These are phyloP conservation scores for Aristolochia contorta DNA, from an alignment of 164 flowering plant species.

Conservation along the genomic window DNA sequence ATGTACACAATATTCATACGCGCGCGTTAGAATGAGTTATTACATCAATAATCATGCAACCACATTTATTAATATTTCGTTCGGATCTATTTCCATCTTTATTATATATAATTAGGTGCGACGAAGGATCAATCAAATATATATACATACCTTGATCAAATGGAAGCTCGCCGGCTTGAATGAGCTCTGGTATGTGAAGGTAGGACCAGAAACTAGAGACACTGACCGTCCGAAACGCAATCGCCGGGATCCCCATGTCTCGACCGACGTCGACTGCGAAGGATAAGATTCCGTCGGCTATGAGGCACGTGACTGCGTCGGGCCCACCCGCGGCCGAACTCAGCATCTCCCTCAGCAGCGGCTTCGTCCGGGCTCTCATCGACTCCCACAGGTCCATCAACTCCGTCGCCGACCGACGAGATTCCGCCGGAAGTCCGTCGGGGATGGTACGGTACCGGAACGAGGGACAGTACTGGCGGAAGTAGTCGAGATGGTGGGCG, in stretches of 20 bases:
- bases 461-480: slow-evolving; percentile 8
- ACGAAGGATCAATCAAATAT: no score
- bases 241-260: slow-evolving; percentile 27
- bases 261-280: slow-evolving; percentile 26
- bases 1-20: no score
- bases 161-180: slow-evolving; percentile 30
- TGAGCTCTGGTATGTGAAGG: slow-evolving; percentile 19
- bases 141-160: slow-evolving; percentile 27
- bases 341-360: slow-evolving; percentile 13
- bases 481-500: slow-evolving; percentile 6
- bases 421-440: slow-evolving; percentile 25
- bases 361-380: slow-evolving; percentile 5
- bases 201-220: slow-evolving; percentile 28
- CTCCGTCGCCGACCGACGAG: slow-evolving; percentile 16
- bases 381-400: slow-evolving; percentile 15
- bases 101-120: no score
- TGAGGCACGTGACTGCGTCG: slow-evolving; percentile 17
- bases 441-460: slow-evolving; percentile 21
- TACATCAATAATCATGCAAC: no score
- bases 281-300: slow-evolving; percentile 23
- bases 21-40: no score
- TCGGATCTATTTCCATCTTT: no score
- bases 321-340: slow-evolving; percentile 1
- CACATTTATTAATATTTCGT: no score
- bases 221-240: slow-evolving; percentile 33